Percentiles rank a stretch among this genome's conserved stretches.
Conservation (phyloP, 139 green algal species). For the Chlorella sp. region DNA sequence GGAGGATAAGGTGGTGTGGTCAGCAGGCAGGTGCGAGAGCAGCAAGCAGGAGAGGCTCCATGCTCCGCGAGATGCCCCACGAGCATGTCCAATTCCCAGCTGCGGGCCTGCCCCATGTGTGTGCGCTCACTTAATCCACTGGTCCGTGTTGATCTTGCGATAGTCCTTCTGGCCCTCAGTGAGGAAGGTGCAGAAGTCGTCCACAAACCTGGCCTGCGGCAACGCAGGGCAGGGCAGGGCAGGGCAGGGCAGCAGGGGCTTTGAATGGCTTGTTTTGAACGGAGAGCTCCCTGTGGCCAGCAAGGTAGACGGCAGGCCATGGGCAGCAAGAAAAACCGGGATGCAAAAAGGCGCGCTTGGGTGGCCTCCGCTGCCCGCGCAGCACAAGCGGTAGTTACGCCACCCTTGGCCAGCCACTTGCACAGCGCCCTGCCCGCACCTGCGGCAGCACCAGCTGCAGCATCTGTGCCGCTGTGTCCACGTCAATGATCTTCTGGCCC, state of each 20-base stretch:
- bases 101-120: not conserved
- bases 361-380: no score
- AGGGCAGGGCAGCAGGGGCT: no score
- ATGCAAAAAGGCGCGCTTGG: no score
- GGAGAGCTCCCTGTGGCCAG: no score
- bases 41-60: not conserved
- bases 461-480: constrained; percentile 63
- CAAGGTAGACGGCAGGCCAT: no score
- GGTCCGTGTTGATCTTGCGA: constrained; percentile 63
- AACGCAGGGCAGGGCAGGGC: no score
- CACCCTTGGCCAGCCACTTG: no score
- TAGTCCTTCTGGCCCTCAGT: constrained; percentile 52
- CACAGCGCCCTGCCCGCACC: not conserved
- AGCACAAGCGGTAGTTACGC: no score
- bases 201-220: constrained; percentile 20
- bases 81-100: not conserved
- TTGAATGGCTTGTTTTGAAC: no score
- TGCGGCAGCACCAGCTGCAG: constrained; percentile 52
- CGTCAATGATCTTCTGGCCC: constrained; percentile 59
- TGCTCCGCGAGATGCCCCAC: not conserved
- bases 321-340: no score
- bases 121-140: constrained; percentile 50
- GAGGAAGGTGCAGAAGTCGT: constrained; percentile 58
- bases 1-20: not conserved
- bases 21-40: not conserved